phyloP scores from a whole-genome alignment of 2,329 filamentous ascomycete species.

The Thermomyces lanuginosus region DNA sequence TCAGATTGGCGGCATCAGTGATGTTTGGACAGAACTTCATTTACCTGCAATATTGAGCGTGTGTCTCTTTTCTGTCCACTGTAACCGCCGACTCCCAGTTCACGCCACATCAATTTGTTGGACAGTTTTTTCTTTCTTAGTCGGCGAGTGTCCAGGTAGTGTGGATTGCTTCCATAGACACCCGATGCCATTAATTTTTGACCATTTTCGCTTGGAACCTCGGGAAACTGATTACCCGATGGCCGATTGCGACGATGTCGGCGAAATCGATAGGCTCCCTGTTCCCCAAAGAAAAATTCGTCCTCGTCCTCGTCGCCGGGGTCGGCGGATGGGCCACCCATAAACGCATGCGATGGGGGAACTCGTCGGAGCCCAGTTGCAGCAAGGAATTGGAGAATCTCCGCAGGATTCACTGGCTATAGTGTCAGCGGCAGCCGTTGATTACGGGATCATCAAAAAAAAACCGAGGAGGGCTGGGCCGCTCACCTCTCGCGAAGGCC shows the following conservation, averaged over 20 bases:
- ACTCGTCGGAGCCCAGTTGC: constrained; percentile 37
- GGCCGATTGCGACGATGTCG: constrained; percentile 26
- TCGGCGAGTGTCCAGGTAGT: constrained; percentile 31
- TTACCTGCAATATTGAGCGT: constrained; percentile 52
- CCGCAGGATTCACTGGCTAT: constrained; percentile 18
- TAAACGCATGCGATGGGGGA: constrained; percentile 24
- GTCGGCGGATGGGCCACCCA: constrained; percentile 9
- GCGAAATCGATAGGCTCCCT: constrained; percentile 3
- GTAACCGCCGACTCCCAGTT: constrained; percentile 53
- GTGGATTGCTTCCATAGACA: constrained; percentile 55
- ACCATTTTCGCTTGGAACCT: constrained; percentile 66
- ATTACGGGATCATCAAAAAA: not conserved
- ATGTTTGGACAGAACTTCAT: constrained; percentile 7
- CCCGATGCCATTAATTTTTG: constrained; percentile 66
- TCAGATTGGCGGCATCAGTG: not conserved
- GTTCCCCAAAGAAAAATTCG: constrained; percentile 9
- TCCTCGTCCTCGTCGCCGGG: constrained; percentile 19
- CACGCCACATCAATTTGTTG: constrained; percentile 59
- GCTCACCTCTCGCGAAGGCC: too few relatives aligned
- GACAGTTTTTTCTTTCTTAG: constrained; percentile 47
- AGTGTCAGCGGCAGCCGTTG: constrained; percentile 3
- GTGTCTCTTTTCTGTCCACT: constrained; percentile 45
- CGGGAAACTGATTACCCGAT: constrained; percentile 48
- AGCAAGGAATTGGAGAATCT: constrained; percentile 40
- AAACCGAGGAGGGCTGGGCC: too few relatives aligned